Conservation (phyloP, 257 asterid species). For the Cordia subcordata region DNA sequence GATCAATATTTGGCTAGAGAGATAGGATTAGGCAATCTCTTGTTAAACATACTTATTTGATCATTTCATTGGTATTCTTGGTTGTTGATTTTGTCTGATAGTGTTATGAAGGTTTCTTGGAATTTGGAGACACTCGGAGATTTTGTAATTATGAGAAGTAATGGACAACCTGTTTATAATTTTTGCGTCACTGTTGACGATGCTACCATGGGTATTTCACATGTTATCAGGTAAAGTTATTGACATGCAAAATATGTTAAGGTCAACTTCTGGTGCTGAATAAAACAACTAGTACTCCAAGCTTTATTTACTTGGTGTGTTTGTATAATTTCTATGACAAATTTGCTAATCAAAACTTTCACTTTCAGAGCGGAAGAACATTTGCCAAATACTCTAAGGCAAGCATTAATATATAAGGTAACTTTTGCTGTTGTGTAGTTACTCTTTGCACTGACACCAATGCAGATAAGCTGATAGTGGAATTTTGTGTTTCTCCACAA, state of each 20-base stretch:
- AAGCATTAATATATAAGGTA: conserved; percentile 90
- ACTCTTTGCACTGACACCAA: too few relatives aligned
- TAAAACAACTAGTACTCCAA: too few relatives aligned
- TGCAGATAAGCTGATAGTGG: conserved; percentile 22
- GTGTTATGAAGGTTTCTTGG: conserved; percentile 82
- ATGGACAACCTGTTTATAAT: conserved; percentile 98
- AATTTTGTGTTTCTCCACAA: conserved; percentile 14
- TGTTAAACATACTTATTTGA: conserved; percentile 2
- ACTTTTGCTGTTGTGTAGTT: conserved; percentile 7
- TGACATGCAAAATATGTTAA: not conserved
- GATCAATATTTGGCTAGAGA: too few relatives aligned
- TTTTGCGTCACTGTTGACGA: conserved; percentile 97
- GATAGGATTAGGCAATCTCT: not conserved
- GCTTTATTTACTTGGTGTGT: conserved; percentile 10
- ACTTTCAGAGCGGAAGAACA: conserved; percentile 93
- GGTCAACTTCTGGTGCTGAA: not conserved
- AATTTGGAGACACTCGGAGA: conserved; percentile 91
- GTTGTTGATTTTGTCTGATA: conserved; percentile 47
- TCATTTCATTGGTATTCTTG: conserved; percentile 6
- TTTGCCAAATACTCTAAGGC: conserved; percentile 95
- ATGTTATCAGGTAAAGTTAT: conserved; percentile 68
- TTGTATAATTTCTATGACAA: not conserved
- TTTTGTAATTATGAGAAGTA: conserved; percentile 98
- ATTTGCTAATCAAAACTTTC: conserved; percentile 21
- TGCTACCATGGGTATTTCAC: conserved; percentile 96